Evolutionary conservation across 2,329 filamentous ascomycete species (phyloP), one percentile per base, ranked within the genome.

Genomic region (Raffaelea arxii): DNA sequence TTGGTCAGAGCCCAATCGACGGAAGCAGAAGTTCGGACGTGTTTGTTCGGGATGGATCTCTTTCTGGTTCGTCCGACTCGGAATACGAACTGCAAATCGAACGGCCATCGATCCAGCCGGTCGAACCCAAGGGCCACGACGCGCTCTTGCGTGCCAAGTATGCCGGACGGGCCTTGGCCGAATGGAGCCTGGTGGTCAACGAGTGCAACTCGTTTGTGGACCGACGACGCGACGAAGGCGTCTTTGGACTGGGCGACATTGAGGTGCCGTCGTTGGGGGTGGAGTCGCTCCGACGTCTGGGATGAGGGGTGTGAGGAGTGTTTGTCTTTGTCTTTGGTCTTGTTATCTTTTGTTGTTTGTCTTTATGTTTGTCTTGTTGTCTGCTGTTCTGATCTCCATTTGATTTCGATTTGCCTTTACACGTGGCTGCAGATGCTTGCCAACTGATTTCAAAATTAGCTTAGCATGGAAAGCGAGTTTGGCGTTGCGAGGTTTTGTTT

Each of bases 191-290:
- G 18, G 76, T 91, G 19, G 78, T 89, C 16, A 76, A 77, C 47
- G 86, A 92, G 60, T 87, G 81, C 66, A 87, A 90, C 64, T 86
- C 80, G 57, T 92, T 91, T 62, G 78, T 88, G 25, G 85, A 91
- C 49, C 72, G 86, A 40, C 75, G 86, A 46, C 80, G 80, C 44
- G 78, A 80, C 41, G 86, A 92, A 59, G 86, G 86, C 39, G 77
- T 89, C 10, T 71, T 77, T 2, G 68, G 69, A 1, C 74, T 87
- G 49, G 71, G 68, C 53, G 78, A 82, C 38, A 79, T 91, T 37
- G 86, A 91, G 62, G 80, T 82, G 37, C 82, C 82, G 3, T 71
- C 68, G 6, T 65, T 86, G 21, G 74, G 76, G 1, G 75, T 84
- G 6, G 81, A 86, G 53, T 75, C 78, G 3, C 77, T 84, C 54